Evolutionary conservation across 495 filamentous ascomycete species (phyloP).

Genomic region (Entonaema liquescens): DNA sequence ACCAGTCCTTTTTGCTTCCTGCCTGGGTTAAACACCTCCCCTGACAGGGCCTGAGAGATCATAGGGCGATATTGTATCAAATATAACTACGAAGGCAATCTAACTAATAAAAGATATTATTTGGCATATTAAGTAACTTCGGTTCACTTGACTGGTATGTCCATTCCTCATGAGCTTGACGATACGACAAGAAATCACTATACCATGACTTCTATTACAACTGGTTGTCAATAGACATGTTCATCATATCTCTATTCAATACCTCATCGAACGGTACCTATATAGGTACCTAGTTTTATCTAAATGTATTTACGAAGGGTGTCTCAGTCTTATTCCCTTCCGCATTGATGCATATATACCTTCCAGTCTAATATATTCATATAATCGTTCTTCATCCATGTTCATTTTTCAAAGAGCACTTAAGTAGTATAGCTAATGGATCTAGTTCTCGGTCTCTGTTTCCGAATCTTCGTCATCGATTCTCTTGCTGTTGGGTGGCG

Average conservation of each 20-base stretch:
- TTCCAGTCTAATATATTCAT: slow-evolving; percentile 1
- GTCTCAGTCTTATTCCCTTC: neutral
- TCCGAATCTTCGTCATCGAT: slow-evolving; percentile 47
- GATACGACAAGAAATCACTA: neutral
- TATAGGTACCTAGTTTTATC: neutral
- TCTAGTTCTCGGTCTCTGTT: slow-evolving; percentile 17
- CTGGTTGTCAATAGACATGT: neutral
- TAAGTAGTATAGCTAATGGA: neutral
- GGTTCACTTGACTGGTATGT: too few relatives aligned
- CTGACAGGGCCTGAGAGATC: too few relatives aligned
- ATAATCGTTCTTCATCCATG: neutral
- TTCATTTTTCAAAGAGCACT: neutral
- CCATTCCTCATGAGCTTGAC: neutral
- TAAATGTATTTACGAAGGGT: neutral
- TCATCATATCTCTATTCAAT: neutral
- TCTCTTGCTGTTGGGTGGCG: slow-evolving; percentile 53
- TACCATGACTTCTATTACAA: neutral
- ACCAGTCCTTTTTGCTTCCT: too few relatives aligned
- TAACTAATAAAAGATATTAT: too few relatives aligned
- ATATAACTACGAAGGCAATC: too few relatives aligned
- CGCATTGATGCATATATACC: neutral
- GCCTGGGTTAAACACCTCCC: too few relatives aligned
- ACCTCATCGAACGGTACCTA: neutral
- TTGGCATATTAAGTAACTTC: too few relatives aligned
- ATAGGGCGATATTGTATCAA: too few relatives aligned